Percentiles rank a stretch among this genome's conserved stretches.
These are phyloP conservation scores for Penicillium fuscoglaucum DNA, from an alignment of 2,329 filamentous ascomycete species.

Conservation along the genomic window DNA sequence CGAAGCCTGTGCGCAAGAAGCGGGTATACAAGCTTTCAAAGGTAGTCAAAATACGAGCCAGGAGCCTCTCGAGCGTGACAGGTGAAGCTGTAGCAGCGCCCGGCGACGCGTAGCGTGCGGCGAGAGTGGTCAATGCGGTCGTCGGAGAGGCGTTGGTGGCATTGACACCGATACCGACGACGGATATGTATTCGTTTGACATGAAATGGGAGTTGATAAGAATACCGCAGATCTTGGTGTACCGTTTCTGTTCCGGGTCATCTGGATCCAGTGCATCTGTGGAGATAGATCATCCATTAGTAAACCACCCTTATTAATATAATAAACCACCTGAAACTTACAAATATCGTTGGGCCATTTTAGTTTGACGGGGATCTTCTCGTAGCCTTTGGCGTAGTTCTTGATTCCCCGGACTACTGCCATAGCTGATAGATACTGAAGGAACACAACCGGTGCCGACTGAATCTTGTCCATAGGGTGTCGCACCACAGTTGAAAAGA, in stretches of 20 bases:
- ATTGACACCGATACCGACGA: slow-evolving; percentile 86
- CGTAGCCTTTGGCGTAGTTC: slow-evolving; percentile 74
- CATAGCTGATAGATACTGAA: slow-evolving; percentile 89
- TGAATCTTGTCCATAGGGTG: slow-evolving; percentile 73
- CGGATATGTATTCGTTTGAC: slow-evolving; percentile 74
- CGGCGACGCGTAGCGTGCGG: slow-evolving; percentile 48
- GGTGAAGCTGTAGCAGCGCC: slow-evolving; percentile 58
- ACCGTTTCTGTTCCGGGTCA: slow-evolving; percentile 52
- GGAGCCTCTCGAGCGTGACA: slow-evolving; percentile 74
- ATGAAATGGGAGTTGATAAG: slow-evolving; percentile 85
- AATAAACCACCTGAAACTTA: slow-evolving; percentile 39
- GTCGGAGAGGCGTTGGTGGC: slow-evolving; percentile 81
- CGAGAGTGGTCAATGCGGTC: slow-evolving; percentile 76
- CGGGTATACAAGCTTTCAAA: slow-evolving; percentile 75
- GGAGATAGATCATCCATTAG: not conserved
- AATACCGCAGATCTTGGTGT: slow-evolving; percentile 91
- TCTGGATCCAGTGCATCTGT: slow-evolving; percentile 66
- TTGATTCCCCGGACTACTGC: slow-evolving; percentile 83
- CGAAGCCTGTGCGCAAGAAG: slow-evolving; percentile 77
- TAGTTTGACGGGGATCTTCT: slow-evolving; percentile 73
- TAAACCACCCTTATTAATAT: not conserved
- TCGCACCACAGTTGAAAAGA: slow-evolving; percentile 85
- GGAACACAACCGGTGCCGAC: slow-evolving; percentile 80
- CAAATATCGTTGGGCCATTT: slow-evolving; percentile 99
- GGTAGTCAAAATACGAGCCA: slow-evolving; percentile 73